phyloP scores from a whole-genome alignment of 2,329 filamentous ascomycete genomes.

The Apiospora sp. region DNA sequence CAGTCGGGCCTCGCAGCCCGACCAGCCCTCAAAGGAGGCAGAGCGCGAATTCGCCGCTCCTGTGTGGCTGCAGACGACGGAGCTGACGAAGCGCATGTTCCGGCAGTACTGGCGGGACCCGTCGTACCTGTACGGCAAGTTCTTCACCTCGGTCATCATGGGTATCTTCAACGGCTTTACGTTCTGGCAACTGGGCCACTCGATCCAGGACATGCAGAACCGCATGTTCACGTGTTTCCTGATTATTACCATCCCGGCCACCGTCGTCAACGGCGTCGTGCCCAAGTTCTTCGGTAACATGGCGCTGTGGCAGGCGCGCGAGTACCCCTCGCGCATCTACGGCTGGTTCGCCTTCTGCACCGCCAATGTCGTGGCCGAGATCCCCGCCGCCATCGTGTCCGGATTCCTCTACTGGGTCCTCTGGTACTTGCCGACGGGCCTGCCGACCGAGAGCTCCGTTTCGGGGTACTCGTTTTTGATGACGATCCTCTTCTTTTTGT shows the following conservation, averaged over 20 bases:
- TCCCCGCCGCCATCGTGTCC: conserved; percentile 72
- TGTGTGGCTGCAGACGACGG: conserved; percentile 65
- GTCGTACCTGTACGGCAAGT: conserved; percentile 78
- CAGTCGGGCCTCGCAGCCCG: conserved; percentile 32
- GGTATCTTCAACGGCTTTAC: conserved; percentile 84
- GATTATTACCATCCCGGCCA: conserved; percentile 71
- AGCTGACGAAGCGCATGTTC: conserved; percentile 76
- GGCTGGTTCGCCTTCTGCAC: conserved; percentile 80
- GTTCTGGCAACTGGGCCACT: conserved; percentile 74
- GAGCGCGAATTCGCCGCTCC: conserved; percentile 72
- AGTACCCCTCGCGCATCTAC: conserved; percentile 78
- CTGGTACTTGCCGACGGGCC: conserved; percentile 80
- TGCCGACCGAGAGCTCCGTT: conserved; percentile 69
- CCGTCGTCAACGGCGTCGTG: conserved; percentile 75
- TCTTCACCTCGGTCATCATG: conserved; percentile 75
- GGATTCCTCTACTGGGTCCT: conserved; percentile 74
- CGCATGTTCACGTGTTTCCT: conserved; percentile 79
- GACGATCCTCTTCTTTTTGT: conserved; percentile 79
- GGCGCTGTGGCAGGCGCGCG: conserved; percentile 75
- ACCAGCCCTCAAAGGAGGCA: conserved; percentile 52
- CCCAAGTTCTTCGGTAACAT: conserved; percentile 82
- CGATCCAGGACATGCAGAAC: conserved; percentile 75
- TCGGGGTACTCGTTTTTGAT: conserved; percentile 83
- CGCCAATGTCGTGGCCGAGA: conserved; percentile 75
- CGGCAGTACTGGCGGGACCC: conserved; percentile 79